These are phyloP conservation scores for Suhomyces wounanorum DNA, from an alignment of 1,139 yeast genomes.

Conservation along the genomic window DNA sequence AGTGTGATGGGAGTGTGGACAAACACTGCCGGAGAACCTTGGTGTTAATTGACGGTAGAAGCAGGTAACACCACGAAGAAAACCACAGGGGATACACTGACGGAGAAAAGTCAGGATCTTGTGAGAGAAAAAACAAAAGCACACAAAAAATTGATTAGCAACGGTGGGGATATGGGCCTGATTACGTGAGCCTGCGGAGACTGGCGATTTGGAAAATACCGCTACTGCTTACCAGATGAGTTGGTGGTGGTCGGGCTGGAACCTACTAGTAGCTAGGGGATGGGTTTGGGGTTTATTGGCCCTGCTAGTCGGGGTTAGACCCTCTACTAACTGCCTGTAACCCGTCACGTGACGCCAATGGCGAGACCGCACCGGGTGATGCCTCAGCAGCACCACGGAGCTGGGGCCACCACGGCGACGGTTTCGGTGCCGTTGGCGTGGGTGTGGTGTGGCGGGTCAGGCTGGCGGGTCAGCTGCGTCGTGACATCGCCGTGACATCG, in stretches of 20 bases:
- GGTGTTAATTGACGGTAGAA: neutral
- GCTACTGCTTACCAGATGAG: no score
- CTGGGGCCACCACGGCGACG: neutral
- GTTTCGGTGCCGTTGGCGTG: no score
- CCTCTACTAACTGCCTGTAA: no score
- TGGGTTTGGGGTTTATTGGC: no score
- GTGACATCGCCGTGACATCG: no score
- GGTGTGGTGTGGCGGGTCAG: neutral
- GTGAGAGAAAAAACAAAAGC: conserved; percentile 9
- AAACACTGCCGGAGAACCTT: neutral
- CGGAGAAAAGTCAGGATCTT: conserved; percentile 13
- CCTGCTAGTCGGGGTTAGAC: no score
- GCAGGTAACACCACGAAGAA: conserved; percentile 2
- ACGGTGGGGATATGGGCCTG: conserved; percentile 11
- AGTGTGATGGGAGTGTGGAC: neutral
- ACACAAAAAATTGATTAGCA: conserved; percentile 11
- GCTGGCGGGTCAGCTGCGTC: no score
- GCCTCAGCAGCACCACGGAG: neutral
- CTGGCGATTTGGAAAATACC: neutral
- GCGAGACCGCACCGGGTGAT: neutral
- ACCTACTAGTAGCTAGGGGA: no score
- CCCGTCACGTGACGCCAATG: neutral
- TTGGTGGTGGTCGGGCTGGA: no score
- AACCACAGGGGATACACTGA: neutral
- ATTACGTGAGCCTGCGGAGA: conserved; percentile 8